These are phyloP conservation scores for Mycena crocata DNA, from an alignment of 768 basidiomycete species.

Conservation along the genomic window DNA sequence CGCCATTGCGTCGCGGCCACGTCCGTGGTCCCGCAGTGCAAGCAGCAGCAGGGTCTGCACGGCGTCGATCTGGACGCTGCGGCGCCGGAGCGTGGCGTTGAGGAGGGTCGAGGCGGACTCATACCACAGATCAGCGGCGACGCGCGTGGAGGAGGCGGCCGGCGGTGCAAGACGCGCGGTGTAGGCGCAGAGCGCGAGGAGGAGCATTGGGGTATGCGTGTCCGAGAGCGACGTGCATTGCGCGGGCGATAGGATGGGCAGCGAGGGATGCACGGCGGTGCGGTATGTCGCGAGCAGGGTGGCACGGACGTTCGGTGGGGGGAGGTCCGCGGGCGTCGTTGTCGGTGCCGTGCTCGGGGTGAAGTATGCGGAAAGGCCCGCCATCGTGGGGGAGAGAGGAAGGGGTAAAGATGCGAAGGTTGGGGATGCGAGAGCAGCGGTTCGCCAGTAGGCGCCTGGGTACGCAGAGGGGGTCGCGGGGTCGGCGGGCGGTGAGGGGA, in stretches of 20 bases:
- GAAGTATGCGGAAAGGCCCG: slow-evolving; percentile 18
- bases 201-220: slow-evolving; percentile 32
- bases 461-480: slow-evolving; percentile 17
- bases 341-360: slow-evolving; percentile 10
- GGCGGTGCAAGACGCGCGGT: slow-evolving; percentile 35
- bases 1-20: slow-evolving; percentile 42
- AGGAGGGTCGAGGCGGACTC: slow-evolving; percentile 22
- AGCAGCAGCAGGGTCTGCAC: slow-evolving; percentile 43
- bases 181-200: slow-evolving; percentile 45
- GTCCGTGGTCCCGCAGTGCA: slow-evolving; percentile 41
- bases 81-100: slow-evolving; percentile 9
- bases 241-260: slow-evolving; percentile 38
- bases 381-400: slow-evolving; percentile 19
- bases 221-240: neutral
- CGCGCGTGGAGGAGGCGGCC: slow-evolving; percentile 30
- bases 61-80: slow-evolving; percentile 28
- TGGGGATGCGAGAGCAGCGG: slow-evolving; percentile 20
- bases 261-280: slow-evolving; percentile 37
- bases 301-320: slow-evolving; percentile 40
- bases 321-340: slow-evolving; percentile 36
- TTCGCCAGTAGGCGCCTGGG: slow-evolving; percentile 24
- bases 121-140: slow-evolving; percentile 45
- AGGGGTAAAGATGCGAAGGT: neutral
- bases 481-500: slow-evolving; percentile 27
- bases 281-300: slow-evolving; percentile 41